Evolutionary conservation across 805 yeast species (phyloP).

Genomic region (Yarrowia keelungensis): DNA sequence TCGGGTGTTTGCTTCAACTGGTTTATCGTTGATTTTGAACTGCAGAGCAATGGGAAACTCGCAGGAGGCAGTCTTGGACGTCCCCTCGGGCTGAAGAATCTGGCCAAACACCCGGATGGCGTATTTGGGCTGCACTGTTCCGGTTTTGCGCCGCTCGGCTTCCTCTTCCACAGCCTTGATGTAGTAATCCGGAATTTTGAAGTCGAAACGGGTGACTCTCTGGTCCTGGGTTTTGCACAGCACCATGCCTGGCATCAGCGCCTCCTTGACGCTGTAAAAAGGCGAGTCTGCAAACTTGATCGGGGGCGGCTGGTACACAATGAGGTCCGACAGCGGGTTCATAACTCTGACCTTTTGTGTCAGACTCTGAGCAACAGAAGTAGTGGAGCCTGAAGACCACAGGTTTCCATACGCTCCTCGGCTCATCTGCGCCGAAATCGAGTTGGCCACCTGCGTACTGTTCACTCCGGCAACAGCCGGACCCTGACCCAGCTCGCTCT

Average conservation of each 20-base stretch:
- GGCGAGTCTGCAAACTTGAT: constrained; percentile 3
- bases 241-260: constrained; percentile 17
- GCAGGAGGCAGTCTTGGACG: not conserved
- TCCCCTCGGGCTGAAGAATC: constrained; percentile 18
- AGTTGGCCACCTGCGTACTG: no score
- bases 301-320: constrained; percentile 24
- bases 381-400: no score
- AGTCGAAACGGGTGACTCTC: constrained; percentile 6
- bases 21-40: constrained; percentile 62
- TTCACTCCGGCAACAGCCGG: no score
- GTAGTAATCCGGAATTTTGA: constrained; percentile 23
- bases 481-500: not conserved
- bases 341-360: not conserved
- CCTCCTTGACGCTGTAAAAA: constrained; percentile 15
- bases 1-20: constrained; percentile 62
- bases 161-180: constrained; percentile 7
- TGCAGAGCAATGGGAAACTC: constrained; percentile 75
- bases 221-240: constrained; percentile 4
- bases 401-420: no score
- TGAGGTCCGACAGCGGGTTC: not conserved
- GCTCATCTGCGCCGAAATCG: no score
- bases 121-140: constrained; percentile 23
- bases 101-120: constrained; percentile 52
- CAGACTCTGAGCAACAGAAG: not conserved
- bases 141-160: constrained; percentile 15